Conservation (phyloP, 73 alveolate species). For the Stentor roeselii region DNA sequence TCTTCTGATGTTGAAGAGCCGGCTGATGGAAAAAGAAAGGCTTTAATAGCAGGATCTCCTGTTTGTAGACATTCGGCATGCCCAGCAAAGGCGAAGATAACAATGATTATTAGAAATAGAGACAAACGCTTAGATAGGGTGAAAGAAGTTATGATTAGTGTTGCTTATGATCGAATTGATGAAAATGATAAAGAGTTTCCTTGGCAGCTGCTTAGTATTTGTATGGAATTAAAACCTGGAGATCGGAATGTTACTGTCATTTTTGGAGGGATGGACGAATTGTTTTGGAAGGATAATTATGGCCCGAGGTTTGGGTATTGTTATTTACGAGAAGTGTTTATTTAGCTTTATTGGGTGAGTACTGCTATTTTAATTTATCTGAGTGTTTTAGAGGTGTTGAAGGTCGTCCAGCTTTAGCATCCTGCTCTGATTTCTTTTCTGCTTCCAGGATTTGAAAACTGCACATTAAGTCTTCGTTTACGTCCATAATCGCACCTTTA, state of each 20-base stretch:
- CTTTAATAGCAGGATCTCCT: no score
- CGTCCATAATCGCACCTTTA: constrained; percentile 94
- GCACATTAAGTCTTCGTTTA: constrained; percentile 90
- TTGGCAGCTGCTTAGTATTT: background rate
- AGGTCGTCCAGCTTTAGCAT: no score
- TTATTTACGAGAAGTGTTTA: no score
- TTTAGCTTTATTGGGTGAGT: no score
- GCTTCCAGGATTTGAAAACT: constrained; percentile 90
- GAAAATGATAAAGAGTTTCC: background rate
- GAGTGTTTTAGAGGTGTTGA: no score
- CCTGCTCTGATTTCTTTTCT: no score
- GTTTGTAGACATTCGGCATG: no score
- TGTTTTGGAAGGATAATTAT: background rate
- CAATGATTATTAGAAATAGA: no score
- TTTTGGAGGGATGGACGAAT: background rate
- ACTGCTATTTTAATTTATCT: no score
- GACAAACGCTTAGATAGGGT: background rate
- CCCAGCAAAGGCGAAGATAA: no score
- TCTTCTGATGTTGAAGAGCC: no score
- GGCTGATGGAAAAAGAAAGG: no score
- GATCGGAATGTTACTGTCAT: background rate
- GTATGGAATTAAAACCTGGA: background rate
- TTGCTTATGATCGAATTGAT: background rate
- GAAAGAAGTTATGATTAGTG: background rate
- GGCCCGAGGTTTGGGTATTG: constrained; percentile 1